A percentile compares a stretch with the other conserved stretches of the same genome.
These are phyloP conservation scores for Verticillium longisporum DNA, from an alignment of 2,329 filamentous ascomycete species.

Conservation along the genomic window DNA sequence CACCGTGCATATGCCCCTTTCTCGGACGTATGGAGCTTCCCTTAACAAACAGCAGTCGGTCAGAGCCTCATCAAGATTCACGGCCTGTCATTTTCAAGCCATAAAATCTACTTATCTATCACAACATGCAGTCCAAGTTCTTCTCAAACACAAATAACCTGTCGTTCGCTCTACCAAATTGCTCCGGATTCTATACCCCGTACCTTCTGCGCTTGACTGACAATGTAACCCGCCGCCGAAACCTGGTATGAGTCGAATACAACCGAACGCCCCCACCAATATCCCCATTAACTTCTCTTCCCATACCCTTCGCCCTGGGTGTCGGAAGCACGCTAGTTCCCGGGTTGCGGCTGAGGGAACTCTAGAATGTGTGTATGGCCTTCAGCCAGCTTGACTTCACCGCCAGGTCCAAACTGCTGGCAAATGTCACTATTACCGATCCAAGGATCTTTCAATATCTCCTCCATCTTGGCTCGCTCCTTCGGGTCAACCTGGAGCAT, in stretches of 20 bases:
- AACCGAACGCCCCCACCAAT: background rate
- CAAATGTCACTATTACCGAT: slow-evolving; percentile 81
- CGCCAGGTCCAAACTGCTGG: slow-evolving; percentile 63
- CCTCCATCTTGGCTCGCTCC: slow-evolving; percentile 74
- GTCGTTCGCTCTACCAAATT: background rate
- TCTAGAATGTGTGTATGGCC: slow-evolving; percentile 84
- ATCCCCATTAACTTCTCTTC: slow-evolving; percentile 1
- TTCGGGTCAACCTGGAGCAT: slow-evolving; percentile 90
- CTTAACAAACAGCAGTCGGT: background rate
- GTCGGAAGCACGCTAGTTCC: background rate
- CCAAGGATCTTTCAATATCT: slow-evolving; percentile 86
- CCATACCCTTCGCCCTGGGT: background rate
- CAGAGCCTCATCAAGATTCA: too few relatives aligned
- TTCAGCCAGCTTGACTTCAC: slow-evolving; percentile 59
- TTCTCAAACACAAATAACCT: background rate
- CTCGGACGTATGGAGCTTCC: background rate
- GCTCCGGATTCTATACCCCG: background rate
- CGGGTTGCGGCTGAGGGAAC: slow-evolving; percentile 48
- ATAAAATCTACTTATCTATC: background rate
- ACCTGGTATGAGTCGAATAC: background rate
- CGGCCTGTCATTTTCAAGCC: background rate
- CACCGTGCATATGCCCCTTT: background rate
- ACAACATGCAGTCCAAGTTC: background rate
- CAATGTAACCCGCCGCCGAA: background rate
- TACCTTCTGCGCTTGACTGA: background rate